These are phyloP conservation scores for Persicaria tinctoria DNA, from an alignment of 148 eudicot species.

Conservation along the genomic window DNA sequence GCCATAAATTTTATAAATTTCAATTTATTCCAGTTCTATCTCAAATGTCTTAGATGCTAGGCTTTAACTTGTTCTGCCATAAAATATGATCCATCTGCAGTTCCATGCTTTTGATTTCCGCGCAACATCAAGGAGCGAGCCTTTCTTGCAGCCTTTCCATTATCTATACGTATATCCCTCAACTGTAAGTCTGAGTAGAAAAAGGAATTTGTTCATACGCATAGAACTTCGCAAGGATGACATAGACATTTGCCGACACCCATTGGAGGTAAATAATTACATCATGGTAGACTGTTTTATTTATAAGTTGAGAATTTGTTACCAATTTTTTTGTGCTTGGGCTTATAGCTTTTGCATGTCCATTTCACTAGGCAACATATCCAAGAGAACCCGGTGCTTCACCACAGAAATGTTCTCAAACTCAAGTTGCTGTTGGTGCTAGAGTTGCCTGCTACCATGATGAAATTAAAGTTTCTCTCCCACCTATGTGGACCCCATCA, in stretches of 20 bases:
- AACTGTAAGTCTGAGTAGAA: slow-evolving; percentile 85
- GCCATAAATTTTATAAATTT: not conserved
- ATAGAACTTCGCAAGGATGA: slow-evolving; percentile 97
- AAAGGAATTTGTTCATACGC: slow-evolving; percentile 89
- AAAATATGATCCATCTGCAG: slow-evolving; percentile 34
- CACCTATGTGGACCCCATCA: slow-evolving; percentile 78
- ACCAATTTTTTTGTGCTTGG: slow-evolving; percentile 1
- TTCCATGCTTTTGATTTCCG: slow-evolving; percentile 99
- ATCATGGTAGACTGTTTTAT: not conserved
- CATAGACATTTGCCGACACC: slow-evolving; percentile 72
- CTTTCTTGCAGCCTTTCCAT: slow-evolving; percentile 95
- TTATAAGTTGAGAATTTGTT: not conserved
- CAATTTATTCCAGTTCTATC: not conserved
- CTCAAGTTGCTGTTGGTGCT: slow-evolving; percentile 90
- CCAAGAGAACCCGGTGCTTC: slow-evolving; percentile 78
- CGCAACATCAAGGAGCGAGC: slow-evolving; percentile 92
- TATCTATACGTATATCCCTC: slow-evolving; percentile 96
- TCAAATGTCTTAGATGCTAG: not conserved
- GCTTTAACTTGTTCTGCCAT: slow-evolving; percentile 1
- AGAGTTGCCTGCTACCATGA: slow-evolving; percentile 96
- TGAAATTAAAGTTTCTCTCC: slow-evolving; percentile 89
- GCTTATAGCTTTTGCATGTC: slow-evolving; percentile 8
- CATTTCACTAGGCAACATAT: slow-evolving; percentile 59
- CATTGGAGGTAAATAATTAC: slow-evolving; percentile 60
- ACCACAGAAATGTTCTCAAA: slow-evolving; percentile 77